Base-by-base conservation (phyloP, 1,284 basidiomycete genomes). In the Austroboletus niveus region DNA sequence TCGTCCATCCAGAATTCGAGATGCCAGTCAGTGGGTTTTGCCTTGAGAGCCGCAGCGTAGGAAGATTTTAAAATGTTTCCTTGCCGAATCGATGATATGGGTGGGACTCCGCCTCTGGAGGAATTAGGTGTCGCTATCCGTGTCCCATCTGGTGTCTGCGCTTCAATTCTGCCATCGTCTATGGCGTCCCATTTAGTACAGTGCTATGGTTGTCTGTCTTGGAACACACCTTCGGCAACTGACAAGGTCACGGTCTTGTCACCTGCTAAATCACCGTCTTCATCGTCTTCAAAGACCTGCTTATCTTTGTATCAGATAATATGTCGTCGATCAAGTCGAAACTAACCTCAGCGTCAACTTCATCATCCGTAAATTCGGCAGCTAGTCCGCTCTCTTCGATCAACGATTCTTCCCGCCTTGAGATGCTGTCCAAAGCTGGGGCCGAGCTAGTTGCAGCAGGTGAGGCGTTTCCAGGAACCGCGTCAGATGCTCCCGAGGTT, bases 131-230 rank as follows among this genome's bases (percentile, higher is more conserved):
- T 98, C 2, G 90, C 84, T 32, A 99, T 85, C 20, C 94, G 83
- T 0, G 95, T 98, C 1, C 96, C 96, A 55, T 98, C 92, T 0
- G 96, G 94, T 0, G 96, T 98, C 69, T 97, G 92, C 9, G 94
- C 95, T 64, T 94, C 93, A 8, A 98, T 82, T 64, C 89, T 92
- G 5, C 88, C 87, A 8, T 92, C 93, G 72, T 96, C 94, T 87
- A 57, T 30, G 46, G 30, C 3, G 12, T 17, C 42, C 6, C 41
- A 8, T 17, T 64, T 2, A 68, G 39, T 39, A 51, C 15, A 12
- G n/a, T 36, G 15, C 30, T 12, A 49, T 9, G 42, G 55, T 32
- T 27, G 22, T 14, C 38, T 20, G 15, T 49, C 3, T 5, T 41
- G 49, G 31, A 15, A 58, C 77, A 52, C 58, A 90, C 91, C 90